Conservation (phyloP, 2,329 filamentous ascomycete genomes). For the Penicillium sp. region DNA sequence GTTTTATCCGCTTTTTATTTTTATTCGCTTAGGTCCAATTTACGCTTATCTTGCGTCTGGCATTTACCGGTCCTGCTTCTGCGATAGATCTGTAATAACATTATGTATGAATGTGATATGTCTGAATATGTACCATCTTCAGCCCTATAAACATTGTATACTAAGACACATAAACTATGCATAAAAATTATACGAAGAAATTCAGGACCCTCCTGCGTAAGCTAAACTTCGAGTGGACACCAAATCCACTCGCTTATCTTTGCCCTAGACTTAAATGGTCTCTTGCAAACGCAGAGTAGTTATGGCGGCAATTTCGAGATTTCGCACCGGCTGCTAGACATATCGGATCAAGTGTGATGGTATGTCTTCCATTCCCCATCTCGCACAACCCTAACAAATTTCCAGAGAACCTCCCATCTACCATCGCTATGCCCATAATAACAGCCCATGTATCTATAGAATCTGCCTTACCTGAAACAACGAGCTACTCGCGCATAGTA, state of each 20-base stretch:
- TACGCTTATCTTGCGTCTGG: not conserved
- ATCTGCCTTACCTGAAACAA: conserved; percentile 25
- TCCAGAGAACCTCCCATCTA: conserved; percentile 20
- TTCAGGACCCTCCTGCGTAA: not conserved
- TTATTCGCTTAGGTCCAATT: not conserved
- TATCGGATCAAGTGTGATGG: conserved; percentile 26
- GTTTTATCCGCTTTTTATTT: not conserved
- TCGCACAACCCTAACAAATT: not conserved
- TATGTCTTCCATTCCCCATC: conserved; percentile 1
- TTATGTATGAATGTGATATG: not conserved
- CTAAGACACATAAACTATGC: not conserved
- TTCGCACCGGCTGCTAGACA: conserved; percentile 21
- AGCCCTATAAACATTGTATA: not conserved
- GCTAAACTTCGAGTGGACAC: not conserved
- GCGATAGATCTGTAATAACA: not conserved
- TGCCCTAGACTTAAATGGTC: not conserved
- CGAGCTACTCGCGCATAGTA: conserved; percentile 24
- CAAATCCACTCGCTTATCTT: conserved; percentile 5
- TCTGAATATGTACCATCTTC: not conserved
- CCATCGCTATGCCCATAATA: conserved; percentile 16
- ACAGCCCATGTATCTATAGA: conserved; percentile 19
- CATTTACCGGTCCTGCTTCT: not conserved
- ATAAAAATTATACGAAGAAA: not conserved
- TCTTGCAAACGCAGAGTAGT: not conserved
- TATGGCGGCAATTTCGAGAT: conserved; percentile 16